phyloP scores from a whole-genome alignment of 352 stramenopile genomes.

The Globisporangium echinulatum region DNA sequence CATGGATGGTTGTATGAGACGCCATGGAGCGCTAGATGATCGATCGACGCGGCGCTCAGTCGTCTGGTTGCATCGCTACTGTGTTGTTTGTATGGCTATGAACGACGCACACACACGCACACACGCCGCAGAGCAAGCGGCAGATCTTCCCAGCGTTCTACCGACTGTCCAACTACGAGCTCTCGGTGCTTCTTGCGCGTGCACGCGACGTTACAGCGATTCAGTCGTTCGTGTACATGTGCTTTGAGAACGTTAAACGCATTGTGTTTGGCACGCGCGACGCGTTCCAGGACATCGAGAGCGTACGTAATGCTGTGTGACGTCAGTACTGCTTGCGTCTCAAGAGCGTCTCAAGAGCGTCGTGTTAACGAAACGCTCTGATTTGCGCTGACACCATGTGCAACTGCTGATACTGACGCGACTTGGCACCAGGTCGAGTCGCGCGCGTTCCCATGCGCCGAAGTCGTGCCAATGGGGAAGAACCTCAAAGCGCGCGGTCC shows the following conservation, averaged over 20 bases:
- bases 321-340: too few species aligned
- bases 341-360: too few species aligned
- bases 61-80: too few species aligned
- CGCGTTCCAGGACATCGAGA: slow-evolving; percentile 56
- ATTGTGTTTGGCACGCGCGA: slow-evolving; percentile 58
- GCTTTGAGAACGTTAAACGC: slow-evolving; percentile 58
- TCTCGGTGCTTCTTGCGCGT: slow-evolving; percentile 44
- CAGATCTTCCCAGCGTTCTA: slow-evolving; percentile 59
- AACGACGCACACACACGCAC: too few species aligned
- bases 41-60: too few species aligned
- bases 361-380: too few species aligned
- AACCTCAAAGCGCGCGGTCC: slow-evolving; percentile 68
- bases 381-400: too few species aligned
- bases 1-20: background rate
- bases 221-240: slow-evolving; percentile 50
- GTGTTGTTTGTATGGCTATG: too few species aligned
- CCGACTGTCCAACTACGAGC: slow-evolving; percentile 52
- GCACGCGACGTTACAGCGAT: slow-evolving; percentile 38
- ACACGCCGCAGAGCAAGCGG: slow-evolving; percentile 33
- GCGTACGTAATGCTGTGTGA: slow-evolving; percentile 10
- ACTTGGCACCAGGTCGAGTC: slow-evolving; percentile 16
- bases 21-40: too few species aligned
- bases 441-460: slow-evolving; percentile 25
- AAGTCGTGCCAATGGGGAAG: slow-evolving; percentile 58
- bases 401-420: too few species aligned